Conservation (phyloP, 2,329 filamentous ascomycete species). For the Talaromyces albobiverticillius region DNA sequence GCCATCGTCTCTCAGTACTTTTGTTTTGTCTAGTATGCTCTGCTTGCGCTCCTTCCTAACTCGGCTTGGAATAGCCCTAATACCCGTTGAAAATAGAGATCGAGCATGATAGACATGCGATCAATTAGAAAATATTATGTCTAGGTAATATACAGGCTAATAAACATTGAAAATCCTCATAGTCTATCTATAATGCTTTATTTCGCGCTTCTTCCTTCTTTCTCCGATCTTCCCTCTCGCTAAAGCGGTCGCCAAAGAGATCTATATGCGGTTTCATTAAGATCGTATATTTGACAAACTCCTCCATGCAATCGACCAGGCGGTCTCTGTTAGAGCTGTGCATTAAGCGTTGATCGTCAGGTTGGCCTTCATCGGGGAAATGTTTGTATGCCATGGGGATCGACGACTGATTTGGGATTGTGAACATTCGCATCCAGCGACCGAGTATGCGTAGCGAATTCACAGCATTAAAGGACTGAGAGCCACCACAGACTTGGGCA, state of each 20-base stretch:
- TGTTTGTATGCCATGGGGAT: constrained; percentile 63
- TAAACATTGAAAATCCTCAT: too few species aligned
- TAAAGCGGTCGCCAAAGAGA: constrained; percentile 61
- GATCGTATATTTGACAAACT: constrained; percentile 67
- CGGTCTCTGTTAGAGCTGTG: constrained; percentile 58
- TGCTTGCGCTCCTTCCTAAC: too few species aligned
- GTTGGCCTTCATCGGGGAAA: constrained; percentile 52
- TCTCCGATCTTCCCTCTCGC: constrained; percentile 49
- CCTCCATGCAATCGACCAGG: constrained; percentile 66
- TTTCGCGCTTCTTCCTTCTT: constrained; percentile 20
- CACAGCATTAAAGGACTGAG: constrained; percentile 66
- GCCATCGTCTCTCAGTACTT: too few species aligned
- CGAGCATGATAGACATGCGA: too few species aligned
- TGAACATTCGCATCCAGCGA: constrained; percentile 69
- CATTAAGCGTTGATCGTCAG: constrained; percentile 51
- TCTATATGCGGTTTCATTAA: constrained; percentile 61
- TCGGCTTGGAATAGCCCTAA: too few species aligned
- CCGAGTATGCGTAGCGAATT: constrained; percentile 64
- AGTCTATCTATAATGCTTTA: constrained; percentile 27
- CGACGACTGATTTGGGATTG: constrained; percentile 64
- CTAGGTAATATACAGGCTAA: too few species aligned
- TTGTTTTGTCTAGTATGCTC: too few species aligned
- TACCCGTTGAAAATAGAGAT: too few species aligned
- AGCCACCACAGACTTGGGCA: constrained; percentile 62
- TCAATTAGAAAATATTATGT: too few species aligned